Base-by-base conservation (phyloP, 257 asterid species). In the Oldenlandia corymbosa region DNA sequence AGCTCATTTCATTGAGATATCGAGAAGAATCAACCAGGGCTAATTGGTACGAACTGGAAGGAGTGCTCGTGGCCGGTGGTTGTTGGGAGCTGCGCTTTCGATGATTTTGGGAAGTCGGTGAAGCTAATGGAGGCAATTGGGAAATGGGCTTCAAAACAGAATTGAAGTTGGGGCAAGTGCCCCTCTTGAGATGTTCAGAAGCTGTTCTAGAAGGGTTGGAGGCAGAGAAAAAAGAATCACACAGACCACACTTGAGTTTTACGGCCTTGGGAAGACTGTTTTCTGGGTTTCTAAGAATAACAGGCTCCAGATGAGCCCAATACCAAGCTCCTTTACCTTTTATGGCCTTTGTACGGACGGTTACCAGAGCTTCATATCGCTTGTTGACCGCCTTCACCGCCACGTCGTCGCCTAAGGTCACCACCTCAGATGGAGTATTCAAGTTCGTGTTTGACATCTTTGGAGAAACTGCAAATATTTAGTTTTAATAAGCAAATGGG, bases 281-380 rank as follows among this genome's bases (percentile, higher is more conserved):
- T n/a, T 86, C 96, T 4, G 92, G 82, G 31, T 82, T 78, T 21
- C 62, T 77, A 58, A 91, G 69, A 67, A 88, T 60, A 70, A 88
- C 66, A 20, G 98, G 98, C 79, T 91, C 96, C 10, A 91, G 80
- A 69, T 91, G 95, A 73, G 88, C 77, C 98, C 98, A 91, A 51
- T 91, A 91, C 98, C 98, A 91, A 1, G 98, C 98, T 21, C 98
- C 98, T 80, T 88, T 91, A 62, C 98, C 98, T 67, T 85, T 86
- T 13, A 81, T 76, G 1, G 98, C 96, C 82, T 91, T 91, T 2
- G 84, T 85, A 16, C 95, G 88, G 72, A 88, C 84, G 10, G 83
- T 73, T 51, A 79, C 70, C 10, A 91, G 77, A 5, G 90, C 83
- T 69, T 91, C 98, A 41, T 83, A 91, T 62, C 96, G 66, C 79